Base-by-base conservation (phyloP, 495 filamentous ascomycete genomes). In the Pyrenula massariospora region DNA sequence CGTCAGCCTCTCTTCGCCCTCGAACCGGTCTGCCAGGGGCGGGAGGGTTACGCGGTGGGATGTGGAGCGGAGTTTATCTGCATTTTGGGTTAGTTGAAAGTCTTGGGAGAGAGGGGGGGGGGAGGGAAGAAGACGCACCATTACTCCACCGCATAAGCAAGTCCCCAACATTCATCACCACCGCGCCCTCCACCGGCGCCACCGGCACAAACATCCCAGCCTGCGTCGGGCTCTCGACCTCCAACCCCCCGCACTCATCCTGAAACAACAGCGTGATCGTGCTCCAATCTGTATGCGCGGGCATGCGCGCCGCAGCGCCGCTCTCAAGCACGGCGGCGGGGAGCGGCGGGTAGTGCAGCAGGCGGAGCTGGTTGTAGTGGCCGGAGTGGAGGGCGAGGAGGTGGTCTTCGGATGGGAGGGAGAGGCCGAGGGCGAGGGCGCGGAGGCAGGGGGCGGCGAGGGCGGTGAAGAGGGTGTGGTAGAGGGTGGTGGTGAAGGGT, bases 331-430 rank as follows among this genome's bases (percentile, higher is more conserved):
- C 70, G 21, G 66, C 61, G 8, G 70, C 74, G 42, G 78, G 73
- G 15, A 86, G 69, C 5, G 79, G 70, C 1, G 84, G 81, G 57
- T 88, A 88, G 60, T 87, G 82, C 11, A 87, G 70, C 12, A 89
- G 62, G 2, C 85, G 76, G 2, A 86, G 68, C 62, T 88, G 84
- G 54, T 82, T 81, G 56, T 81, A 77, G 56, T 78, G 67, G 1
- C 79, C 81, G 11, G 74, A 77, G 57, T 84, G 81, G 52, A 77
- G 76, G 21, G 62, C 63, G 11, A 74, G 55, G 36, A 86, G 71
- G 63, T 79, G 77, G 10, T 75, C 60, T 63, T 81, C 76, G 22
- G 77, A 69, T 0, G 72, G 66, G 12, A 74, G 61, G 8, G 64
- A 59, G 15, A 86, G 63, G 0, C 78, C 79, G 10, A 82, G 56